phyloP scores from a whole-genome alignment of 2,329 filamentous ascomycete species.

The Coniochaeta prunicola region DNA sequence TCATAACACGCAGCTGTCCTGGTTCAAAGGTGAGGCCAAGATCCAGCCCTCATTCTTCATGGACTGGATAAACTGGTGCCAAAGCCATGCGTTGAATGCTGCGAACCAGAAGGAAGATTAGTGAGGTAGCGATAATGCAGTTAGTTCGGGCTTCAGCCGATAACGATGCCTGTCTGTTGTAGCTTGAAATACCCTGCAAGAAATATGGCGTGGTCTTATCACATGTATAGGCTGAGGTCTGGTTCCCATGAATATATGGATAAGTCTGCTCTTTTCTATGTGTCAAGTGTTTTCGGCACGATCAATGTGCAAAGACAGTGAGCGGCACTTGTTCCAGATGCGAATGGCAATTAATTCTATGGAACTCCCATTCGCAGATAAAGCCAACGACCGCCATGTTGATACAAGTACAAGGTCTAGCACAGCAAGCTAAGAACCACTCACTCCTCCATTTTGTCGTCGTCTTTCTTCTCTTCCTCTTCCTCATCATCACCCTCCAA shows the following conservation, averaged over 20 bases:
- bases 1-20: conserved; percentile 50
- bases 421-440: conserved; percentile 6
- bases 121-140: not conserved
- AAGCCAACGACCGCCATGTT: not conserved
- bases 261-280: not conserved
- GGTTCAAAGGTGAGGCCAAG: conserved; percentile 50
- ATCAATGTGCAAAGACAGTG: not conserved
- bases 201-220: not conserved
- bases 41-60: conserved; percentile 60
- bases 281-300: not conserved
- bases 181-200: not conserved
- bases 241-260: not conserved
- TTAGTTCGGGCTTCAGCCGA: not conserved
- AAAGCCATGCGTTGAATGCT: conserved; percentile 15
- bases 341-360: conserved; percentile 2
- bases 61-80: conserved; percentile 67
- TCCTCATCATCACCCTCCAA: conserved; percentile 82
- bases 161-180: not conserved
- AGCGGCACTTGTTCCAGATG: not conserved
- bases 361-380: not conserved
- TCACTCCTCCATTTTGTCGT: conserved; percentile 88
- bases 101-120: not conserved
- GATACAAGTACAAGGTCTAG: conserved; percentile 3
- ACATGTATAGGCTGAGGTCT: too few species aligned
- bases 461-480: conserved; percentile 50